phyloP scores from a whole-genome alignment of 371 early-diverging fungal species.

The Gilbertella persicaria region DNA sequence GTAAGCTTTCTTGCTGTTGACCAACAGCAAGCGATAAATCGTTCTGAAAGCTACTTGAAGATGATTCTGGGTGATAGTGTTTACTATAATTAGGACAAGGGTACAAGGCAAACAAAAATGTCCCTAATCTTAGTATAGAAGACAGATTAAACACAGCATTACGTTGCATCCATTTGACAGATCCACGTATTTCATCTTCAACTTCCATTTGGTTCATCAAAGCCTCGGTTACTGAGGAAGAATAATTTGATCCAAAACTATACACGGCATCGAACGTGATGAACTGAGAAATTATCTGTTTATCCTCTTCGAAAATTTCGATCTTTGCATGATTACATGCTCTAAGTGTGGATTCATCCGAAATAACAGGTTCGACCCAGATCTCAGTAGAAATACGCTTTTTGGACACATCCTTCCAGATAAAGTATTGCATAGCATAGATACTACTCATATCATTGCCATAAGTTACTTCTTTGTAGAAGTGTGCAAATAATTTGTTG shows the following conservation, averaged over 20 bases:
- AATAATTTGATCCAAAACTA: constrained; percentile 43
- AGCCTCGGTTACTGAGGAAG: constrained; percentile 7
- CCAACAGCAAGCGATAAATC: neutral
- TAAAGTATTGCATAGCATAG: constrained; percentile 65
- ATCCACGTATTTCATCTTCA: constrained; percentile 18
- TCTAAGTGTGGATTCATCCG: constrained; percentile 4
- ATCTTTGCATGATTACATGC: constrained; percentile 30
- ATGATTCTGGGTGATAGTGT: constrained; percentile 17
- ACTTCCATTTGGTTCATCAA: constrained; percentile 1
- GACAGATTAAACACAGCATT: constrained; percentile 40
- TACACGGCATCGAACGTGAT: constrained; percentile 76
- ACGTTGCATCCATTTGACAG: constrained; percentile 23
- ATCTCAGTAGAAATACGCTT: constrained; percentile 65
- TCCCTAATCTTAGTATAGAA: constrained; percentile 39
- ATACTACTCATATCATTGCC: neutral
- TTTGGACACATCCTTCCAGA: constrained; percentile 56
- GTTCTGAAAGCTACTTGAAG: neutral
- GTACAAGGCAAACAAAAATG: constrained; percentile 43
- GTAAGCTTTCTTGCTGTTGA: constrained; percentile 3
- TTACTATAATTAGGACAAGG: constrained; percentile 38
- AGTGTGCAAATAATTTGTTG: constrained; percentile 51
- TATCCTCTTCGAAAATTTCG: constrained; percentile 54
- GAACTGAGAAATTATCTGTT: constrained; percentile 57
- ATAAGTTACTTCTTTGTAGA: constrained; percentile 61
- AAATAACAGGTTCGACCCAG: constrained; percentile 70